phyloP scores from a whole-genome alignment of 805 yeast species.

The Yamadazyma olivae region DNA sequence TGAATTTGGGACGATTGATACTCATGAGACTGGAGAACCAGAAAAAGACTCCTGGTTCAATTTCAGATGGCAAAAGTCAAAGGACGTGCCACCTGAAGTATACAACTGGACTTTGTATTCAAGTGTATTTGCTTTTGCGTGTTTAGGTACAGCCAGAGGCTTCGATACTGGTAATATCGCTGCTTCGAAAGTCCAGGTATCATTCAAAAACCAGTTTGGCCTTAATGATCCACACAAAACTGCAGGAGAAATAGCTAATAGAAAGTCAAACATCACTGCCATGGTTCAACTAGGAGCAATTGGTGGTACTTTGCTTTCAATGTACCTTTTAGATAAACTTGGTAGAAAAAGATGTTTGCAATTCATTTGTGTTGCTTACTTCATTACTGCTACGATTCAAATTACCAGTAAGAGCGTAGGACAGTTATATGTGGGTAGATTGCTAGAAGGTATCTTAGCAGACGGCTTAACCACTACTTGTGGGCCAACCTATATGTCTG shows the following conservation, averaged over 20 bases:
- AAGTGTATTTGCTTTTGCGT: conserved; percentile 48
- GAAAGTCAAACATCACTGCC: conserved; percentile 51
- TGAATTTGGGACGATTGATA: too few relatives aligned
- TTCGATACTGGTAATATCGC: conserved; percentile 53
- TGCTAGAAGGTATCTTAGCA: conserved; percentile 49
- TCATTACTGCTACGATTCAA: conserved; percentile 46
- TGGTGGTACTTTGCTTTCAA: conserved; percentile 51
- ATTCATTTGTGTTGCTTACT: conserved; percentile 40
- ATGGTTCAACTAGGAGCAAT: conserved; percentile 61
- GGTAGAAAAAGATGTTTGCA: conserved; percentile 52
- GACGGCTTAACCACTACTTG: conserved; percentile 56
- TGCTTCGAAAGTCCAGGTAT: conserved; percentile 41
- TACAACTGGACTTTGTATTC: conserved; percentile 45
- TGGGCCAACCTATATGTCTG: conserved; percentile 55
- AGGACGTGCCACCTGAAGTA: conserved; percentile 47
- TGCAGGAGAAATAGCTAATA: conserved; percentile 35
- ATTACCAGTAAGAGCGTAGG: conserved; percentile 44
- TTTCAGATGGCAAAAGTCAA: too few relatives aligned
- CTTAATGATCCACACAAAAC: conserved; percentile 37
- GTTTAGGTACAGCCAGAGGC: conserved; percentile 56
- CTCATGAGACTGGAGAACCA: too few relatives aligned
- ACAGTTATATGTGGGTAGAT: conserved; percentile 54
- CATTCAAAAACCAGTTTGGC: conserved; percentile 43
- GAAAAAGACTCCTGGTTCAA: too few relatives aligned
- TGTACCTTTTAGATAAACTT: conserved; percentile 45